Evolutionary conservation across 768 basidiomycete species (phyloP).

Genomic region (Hydnomerulius pinastri): DNA sequence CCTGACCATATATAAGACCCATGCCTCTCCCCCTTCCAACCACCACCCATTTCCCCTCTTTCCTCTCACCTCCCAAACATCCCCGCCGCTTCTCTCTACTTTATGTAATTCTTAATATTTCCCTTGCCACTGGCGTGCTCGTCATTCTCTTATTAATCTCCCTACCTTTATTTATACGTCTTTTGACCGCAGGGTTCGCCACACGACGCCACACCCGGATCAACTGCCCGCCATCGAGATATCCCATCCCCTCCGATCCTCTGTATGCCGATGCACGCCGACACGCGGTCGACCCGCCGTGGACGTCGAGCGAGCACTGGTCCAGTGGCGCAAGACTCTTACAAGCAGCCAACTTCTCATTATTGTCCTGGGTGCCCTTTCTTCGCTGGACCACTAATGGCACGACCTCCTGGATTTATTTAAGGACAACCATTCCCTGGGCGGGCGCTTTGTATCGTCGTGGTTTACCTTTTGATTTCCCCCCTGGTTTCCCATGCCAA

Average conservation of each 20-base stretch:
- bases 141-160: background rate
- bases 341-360: too few species aligned
- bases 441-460: too few species aligned
- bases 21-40: background rate
- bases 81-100: too few species aligned
- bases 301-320: slow-evolving; percentile 7
- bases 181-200: background rate
- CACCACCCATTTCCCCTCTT: background rate
- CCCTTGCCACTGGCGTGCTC: background rate
- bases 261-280: slow-evolving; percentile 3
- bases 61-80: background rate
- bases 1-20: slow-evolving; percentile 4
- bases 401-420: too few species aligned
- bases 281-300: slow-evolving; percentile 1
- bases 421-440: too few species aligned
- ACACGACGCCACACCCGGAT: background rate
- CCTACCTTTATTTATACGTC: background rate
- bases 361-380: too few species aligned
- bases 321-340: too few species aligned
- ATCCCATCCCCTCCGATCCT: background rate
- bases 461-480: too few species aligned
- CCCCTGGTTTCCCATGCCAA: too few species aligned
- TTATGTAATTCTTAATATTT: too few species aligned
- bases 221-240: background rate
- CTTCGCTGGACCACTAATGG: too few species aligned